Evolutionary conservation across 805 yeast species (phyloP), one percentile per base, ranked within the genome.

Genomic region (Myxozyma monticola): DNA sequence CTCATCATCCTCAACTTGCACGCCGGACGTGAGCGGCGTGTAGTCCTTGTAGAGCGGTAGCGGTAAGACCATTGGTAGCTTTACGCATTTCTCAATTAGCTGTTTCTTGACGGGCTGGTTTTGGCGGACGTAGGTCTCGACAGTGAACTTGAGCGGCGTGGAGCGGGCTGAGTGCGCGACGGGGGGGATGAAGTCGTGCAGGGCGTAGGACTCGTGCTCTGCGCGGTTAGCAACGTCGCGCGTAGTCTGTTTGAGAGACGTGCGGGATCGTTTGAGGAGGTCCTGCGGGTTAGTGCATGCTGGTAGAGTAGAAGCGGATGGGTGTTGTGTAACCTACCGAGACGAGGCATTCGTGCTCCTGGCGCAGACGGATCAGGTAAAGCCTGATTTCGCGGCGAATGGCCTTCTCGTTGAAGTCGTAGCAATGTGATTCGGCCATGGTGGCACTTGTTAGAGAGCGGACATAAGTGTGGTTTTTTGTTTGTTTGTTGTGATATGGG

Each of bases 1-100:
- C 37, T 53, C 57, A 37, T 53, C 57, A 22, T 53, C 57, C 17
- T 53, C 57, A 22, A 46, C 55, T 20, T 45, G 40, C 26, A 53
- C 51, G 20, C 49, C 45, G 12, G 24, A 15, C 14, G 57, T n/a
- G 2, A 53, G 36, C 17, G 56, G 41, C 4, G 57, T 53, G 33
- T 45, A 53, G 35, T 53, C 57, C 25, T 51, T 49, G 48, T 53
- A 53, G 15, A 45, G 26, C 33, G 57, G 57, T n/a, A 53, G 28
- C n/a, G 51, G 37, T 8, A 33, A 34, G 7, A 42, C 45, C 8
- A 29, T 21, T 1, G 51, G 51, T 3, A 47, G 9, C 9, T 24
- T 24, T 12, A 20, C 22, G 14, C 39, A 22, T 2, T 29, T 22
- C 29, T 33, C 36, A 1, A 25, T 20, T 7, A 38, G 24, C 25